Base-by-base conservation (phyloP, 192 early-diverging fungal species). In the Radiomyces spectabilis region DNA sequence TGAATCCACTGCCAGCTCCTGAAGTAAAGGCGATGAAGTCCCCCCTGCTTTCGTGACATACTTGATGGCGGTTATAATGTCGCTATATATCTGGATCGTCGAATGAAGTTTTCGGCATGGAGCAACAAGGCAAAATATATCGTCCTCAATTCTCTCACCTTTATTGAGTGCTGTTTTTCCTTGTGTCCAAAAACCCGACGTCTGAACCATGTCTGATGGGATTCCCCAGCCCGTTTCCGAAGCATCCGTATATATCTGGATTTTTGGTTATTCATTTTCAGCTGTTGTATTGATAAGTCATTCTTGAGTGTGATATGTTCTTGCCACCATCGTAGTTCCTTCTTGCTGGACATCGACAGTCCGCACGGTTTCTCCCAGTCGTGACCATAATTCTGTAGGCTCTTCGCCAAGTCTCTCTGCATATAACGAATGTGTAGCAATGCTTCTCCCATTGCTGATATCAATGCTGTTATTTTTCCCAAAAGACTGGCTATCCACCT, bases 21-120 rank as follows among this genome's bases (percentile, higher is more conserved):
- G 59, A 5, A 61, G 40, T 5, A 37, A 7, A 10, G 24, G 4
- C 7, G 60, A 62, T 6, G 52, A 9, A 10, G 60, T 55, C 1
- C 60, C 52, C 5, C 60, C 60, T 10, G 12, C 30, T 35, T 49
- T 47, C 25, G 31, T 53, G 25, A 21, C 33, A 35, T 62, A 62
- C 26, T 62, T 54, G 9, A 62, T 9, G n/a, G 52, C 51, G 18
- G 60, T 62, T 1, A 30, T 62, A 22, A 49, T 62, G 45, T 62
- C 60, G 0, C 44, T 35, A 21, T 27, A 55, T 5, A 55, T 9
- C 5, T 46, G 16, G n/a, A 43, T 45, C 2, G 0, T 26, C 1
- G 18, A 16, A 18, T 15, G 37, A 4, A 6, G 9, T 13, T 40
- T 49, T 43, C 24, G 6, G 40, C 24, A 30, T 59, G 57, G 1